Evolutionary conservation across 176 grass and related monocot species (phyloP).

Genomic region (Triticum timopheevii): DNA sequence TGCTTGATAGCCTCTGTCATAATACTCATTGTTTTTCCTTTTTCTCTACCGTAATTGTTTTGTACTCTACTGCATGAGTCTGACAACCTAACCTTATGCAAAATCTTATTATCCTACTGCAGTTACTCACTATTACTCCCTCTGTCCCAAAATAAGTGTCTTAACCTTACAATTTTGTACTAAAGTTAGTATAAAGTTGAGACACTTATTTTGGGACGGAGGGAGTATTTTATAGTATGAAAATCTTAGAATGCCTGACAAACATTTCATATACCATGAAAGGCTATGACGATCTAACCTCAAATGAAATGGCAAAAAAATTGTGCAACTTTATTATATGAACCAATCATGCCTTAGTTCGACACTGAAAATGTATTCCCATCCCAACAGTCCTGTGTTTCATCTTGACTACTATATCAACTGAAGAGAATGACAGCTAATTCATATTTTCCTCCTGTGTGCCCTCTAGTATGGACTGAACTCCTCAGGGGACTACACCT

Average conservation of each 20-base stretch:
- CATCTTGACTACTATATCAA: not conserved
- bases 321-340: too few relatives aligned
- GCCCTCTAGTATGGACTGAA: conserved; percentile 41
- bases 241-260: not conserved
- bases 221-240: not conserved
- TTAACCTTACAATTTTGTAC: too few relatives aligned
- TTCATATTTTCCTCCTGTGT: not conserved
- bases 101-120: not conserved
- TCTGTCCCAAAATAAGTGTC: too few relatives aligned
- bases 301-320: not conserved
- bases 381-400: not conserved
- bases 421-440: not conserved
- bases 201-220: too few relatives aligned
- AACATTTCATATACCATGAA: not conserved
- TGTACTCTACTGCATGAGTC: not conserved
- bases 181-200: too few relatives aligned
- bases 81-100: too few relatives aligned
- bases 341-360: not conserved
- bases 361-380: not conserved
- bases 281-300: not conserved
- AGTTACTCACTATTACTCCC: not conserved
- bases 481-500: conserved; percentile 27
- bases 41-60: not conserved
- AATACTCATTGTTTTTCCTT: not conserved
- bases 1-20: not conserved